These are phyloP conservation scores for Pichia kudriavzevii DNA, from an alignment of 1,139 yeast genomes.

Conservation along the genomic window DNA sequence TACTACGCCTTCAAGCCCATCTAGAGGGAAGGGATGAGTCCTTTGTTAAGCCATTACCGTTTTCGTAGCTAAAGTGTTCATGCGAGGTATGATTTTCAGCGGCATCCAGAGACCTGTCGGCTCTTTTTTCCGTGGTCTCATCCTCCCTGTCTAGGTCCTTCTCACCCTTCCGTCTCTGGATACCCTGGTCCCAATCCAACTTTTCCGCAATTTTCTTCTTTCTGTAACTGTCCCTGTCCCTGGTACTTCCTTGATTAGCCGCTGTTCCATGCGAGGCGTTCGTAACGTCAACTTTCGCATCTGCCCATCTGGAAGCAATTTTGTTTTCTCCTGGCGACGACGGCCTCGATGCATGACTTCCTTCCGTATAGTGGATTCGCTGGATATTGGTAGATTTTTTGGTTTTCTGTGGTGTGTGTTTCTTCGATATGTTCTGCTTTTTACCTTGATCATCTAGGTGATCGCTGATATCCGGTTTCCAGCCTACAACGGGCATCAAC, in stretches of 20 bases:
- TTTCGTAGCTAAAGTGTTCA: conserved; percentile 3
- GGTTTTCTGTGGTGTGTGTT: no score
- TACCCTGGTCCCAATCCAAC: conserved; percentile 7
- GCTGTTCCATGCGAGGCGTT: conserved; percentile 3
- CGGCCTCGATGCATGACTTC: background rate
- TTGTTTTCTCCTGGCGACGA: conserved; percentile 1
- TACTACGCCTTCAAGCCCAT: conserved; percentile 4
- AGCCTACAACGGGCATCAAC: conserved; percentile 11
- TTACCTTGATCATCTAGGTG: no score
- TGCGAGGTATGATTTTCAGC: background rate
- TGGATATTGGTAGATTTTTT: no score
- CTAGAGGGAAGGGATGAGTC: conserved; percentile 1
- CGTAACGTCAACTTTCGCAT: conserved; percentile 9
- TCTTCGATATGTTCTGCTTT: no score
- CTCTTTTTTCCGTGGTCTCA: background rate
- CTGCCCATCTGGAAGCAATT: conserved; percentile 8
- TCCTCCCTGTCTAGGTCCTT: background rate
- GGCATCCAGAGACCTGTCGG: no score
- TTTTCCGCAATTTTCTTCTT: conserved; percentile 1
- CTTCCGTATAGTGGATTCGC: conserved; percentile 5
- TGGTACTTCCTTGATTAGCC: no score
- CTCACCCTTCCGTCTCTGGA: background rate
- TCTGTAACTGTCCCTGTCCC: conserved; percentile 3
- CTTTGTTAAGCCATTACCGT: background rate
- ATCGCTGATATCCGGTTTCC: conserved; percentile 10